Base-by-base conservation (phyloP, 495 filamentous ascomycete species). In the Penicillium nucicola region DNA sequence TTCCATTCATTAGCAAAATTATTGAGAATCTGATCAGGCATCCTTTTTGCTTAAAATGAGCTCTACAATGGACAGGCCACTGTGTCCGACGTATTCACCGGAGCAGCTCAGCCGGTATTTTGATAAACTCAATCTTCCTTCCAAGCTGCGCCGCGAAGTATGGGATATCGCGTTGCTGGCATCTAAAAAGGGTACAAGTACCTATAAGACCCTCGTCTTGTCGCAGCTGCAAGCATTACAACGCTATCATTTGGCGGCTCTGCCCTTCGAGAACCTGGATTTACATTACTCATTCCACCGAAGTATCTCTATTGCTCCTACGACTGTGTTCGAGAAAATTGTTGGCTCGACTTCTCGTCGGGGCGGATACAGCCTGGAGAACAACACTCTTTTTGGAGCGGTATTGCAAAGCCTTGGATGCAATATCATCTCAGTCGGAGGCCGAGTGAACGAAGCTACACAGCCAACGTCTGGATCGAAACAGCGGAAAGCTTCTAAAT, bases 351-450 rank as follows among this genome's bases (percentile, higher is more conserved):
- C 74, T 18, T 22, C 40, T 28, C 31, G 36, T 19, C 60, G 78
- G n/a, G 87, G 87, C 9, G 86, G 87, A 0, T 86, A 86, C 54
- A 89, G 86, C 64, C 85, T 89, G 82, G 87, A 90, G 53, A 77
- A 78, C 53, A 89, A 81, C 57, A 62, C 62, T 28, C 71, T 88
- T 31, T 86, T 88, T 18, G 78, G 74, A 28, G 72, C 70, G 5
- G 70, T 89, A 12, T 66, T 90, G 33, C 70, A 78, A 22, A 76
- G 68, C 13, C 60, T 87, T 0, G 87, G 84, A 0, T 89, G 71
- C 54, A 44, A 68, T 2, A 63, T 85, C 2, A 28, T 7, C 23
- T 28, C 23, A 28, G 23, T 28, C 9, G 23, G 23, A 28, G 23
- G 23, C 7, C 23, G 23, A 28, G 23, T 28, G 23, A 28, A 28